phyloP scores from a whole-genome alignment of 805 yeast species.

The Candida wancherniae region DNA sequence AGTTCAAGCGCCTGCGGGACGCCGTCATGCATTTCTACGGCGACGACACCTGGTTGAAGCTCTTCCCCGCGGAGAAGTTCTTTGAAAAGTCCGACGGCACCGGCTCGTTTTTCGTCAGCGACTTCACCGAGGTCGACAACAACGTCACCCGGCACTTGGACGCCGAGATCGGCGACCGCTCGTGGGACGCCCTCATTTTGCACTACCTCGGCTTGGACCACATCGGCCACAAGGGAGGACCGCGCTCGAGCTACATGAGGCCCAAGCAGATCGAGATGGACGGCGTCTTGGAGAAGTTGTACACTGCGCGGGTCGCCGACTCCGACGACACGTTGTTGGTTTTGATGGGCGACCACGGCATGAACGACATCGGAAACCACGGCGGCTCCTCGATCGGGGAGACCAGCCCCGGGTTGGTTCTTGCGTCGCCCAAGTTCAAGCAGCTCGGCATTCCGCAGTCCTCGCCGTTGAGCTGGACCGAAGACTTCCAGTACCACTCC shows the following conservation, averaged over 20 bases:
- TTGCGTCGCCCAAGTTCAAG: constrained; percentile 60
- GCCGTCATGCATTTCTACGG: constrained; percentile 76
- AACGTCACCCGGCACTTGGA: constrained; percentile 89
- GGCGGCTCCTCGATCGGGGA: constrained; percentile 95
- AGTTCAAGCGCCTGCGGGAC: constrained; percentile 40
- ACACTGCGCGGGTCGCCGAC: constrained; percentile 19
- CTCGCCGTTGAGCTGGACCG: constrained; percentile 37
- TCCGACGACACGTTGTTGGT: constrained; percentile 55
- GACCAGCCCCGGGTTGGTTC: constrained; percentile 76
- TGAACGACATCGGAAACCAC: constrained; percentile 93
- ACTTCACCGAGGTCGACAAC: constrained; percentile 87
- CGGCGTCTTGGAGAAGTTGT: constrained; percentile 49
- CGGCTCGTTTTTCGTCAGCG: constrained; percentile 89
- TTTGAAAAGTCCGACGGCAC: constrained; percentile 79
- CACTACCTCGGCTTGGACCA: constrained; percentile 95
- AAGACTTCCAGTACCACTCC: constrained; percentile 49
- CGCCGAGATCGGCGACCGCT: constrained; percentile 41
- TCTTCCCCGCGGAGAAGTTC: constrained; percentile 58
- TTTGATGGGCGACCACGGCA: constrained; percentile 91
- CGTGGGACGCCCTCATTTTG: constrained; percentile 83
- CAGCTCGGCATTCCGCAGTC: constrained; percentile 10
- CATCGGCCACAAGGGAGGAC: constrained; percentile 97
- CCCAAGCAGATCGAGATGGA: constrained; percentile 88
- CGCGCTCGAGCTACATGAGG: constrained; percentile 74
- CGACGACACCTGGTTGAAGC: constrained; percentile 95